phyloP scores from a whole-genome alignment of 768 basidiomycete genomes.

The Hericium erinaceus region DNA sequence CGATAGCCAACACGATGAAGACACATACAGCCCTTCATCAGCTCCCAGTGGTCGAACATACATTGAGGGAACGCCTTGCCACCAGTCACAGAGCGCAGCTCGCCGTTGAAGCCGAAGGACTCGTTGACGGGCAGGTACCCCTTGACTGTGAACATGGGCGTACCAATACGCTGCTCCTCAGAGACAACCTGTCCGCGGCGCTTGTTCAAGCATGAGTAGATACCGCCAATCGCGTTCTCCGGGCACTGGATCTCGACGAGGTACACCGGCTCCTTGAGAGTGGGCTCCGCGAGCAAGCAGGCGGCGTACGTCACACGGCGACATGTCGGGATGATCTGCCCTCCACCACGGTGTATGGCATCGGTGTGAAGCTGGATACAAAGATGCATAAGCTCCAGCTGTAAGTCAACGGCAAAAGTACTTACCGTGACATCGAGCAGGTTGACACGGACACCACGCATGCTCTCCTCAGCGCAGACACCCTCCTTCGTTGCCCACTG shows the following conservation, averaged over 20 bases:
- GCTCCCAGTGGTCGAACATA: conserved; percentile 90
- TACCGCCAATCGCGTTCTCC: conserved; percentile 94
- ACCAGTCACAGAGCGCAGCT: conserved; percentile 82
- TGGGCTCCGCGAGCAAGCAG: conserved; percentile 82
- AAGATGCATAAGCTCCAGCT: background rate
- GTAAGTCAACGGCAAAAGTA: conserved; percentile 3
- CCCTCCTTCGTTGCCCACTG: conserved; percentile 99
- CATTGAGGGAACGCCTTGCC: conserved; percentile 98
- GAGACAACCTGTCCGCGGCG: conserved; percentile 98
- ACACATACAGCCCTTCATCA: conserved; percentile 72
- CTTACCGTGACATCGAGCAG: conserved; percentile 89
- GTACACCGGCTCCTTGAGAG: conserved; percentile 94
- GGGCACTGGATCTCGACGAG: conserved; percentile 98
- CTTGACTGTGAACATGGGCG: conserved; percentile 99
- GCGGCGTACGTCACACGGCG: conserved; percentile 96
- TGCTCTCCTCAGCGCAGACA: conserved; percentile 93
- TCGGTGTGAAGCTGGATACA: conserved; percentile 79
- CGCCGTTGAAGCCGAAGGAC: conserved; percentile 97
- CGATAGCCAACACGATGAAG: background rate
- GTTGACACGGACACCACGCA: conserved; percentile 97
- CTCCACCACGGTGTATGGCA: conserved; percentile 99
- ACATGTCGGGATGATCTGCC: conserved; percentile 95
- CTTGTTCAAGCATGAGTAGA: conserved; percentile 90
- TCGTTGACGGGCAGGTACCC: conserved; percentile 88
- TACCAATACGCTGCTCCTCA: conserved; percentile 93